Base-by-base conservation (phyloP, 306 rosid species). In the apple (Malus domestica) region DNA sequence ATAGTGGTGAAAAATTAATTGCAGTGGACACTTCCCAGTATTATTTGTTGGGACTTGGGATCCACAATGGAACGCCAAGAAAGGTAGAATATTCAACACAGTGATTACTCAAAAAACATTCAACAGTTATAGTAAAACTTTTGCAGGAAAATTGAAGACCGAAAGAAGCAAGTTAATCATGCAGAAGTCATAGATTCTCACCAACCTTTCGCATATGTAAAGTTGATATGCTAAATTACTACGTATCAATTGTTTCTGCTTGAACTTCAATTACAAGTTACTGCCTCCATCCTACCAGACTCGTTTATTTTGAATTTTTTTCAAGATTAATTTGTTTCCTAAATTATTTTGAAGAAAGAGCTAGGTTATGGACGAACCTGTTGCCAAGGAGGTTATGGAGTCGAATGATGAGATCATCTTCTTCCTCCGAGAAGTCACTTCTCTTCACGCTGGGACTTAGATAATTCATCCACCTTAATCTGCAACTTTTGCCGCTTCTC, bases 301-400 rank as follows among this genome's bases (percentile, higher is more conserved):
- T 51, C 20, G 18, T 51, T 51, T 51, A 7, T 6, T 51, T 51
- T 51, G 55, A 51, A 49, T 16, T 1, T 0, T 51, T 18, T 51
- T 7, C 20, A 2, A 5, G 20, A 15, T 15, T 51, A 51, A 5
- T 51, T 51, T 51, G 55, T 51, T 51, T 51, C 55, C 55, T 51
- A 51, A 5, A 15, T 51, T 51, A 59, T 59, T 59, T 23, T 59
- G 64, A 15, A 29, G 38, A 14, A 55, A 14, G 40, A 61, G 40
- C 40, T 35, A 35, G 29, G 42, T 57, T 57, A 57, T 29, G 42
- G 3, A 30, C 8, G 8, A 38, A 85, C 93, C 90, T 83, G 69
- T 89, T 87, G 70, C 93, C 91, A 12, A 89, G 89, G 68, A 89
- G 89, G 4, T 81, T 89, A 73, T 89, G 94, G 57, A 89, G 94